Percentiles rank a stretch among this genome's conserved stretches.
phyloP scores from a whole-genome alignment of 805 yeast species.

The Candida corydali region DNA sequence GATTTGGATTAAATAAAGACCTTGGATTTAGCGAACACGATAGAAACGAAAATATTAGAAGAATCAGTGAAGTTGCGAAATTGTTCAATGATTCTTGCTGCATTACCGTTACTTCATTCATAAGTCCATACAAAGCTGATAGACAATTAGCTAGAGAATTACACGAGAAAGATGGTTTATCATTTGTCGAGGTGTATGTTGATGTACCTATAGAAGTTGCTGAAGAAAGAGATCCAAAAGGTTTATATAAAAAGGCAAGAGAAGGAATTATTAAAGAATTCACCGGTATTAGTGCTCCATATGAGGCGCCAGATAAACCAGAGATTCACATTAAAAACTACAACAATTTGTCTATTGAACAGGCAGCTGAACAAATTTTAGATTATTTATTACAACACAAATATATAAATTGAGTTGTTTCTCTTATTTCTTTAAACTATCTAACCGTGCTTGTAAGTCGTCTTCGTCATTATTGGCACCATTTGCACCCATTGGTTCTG shows the following conservation, averaged over 20 bases:
- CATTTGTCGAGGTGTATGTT: constrained; percentile 86
- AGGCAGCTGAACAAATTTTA: constrained; percentile 69
- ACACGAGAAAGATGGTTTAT: constrained; percentile 69
- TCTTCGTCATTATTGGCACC: constrained; percentile 48
- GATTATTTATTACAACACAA: constrained; percentile 59
- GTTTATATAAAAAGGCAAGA: constrained; percentile 93
- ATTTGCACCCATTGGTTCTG: constrained; percentile 44
- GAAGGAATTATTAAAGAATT: constrained; percentile 91
- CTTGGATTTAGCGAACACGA: constrained; percentile 89
- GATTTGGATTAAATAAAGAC: constrained; percentile 94
- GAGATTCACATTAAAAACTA: constrained; percentile 80
- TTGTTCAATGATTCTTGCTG: constrained; percentile 90
- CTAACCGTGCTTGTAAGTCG: constrained; percentile 83
- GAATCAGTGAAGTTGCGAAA: constrained; percentile 92
- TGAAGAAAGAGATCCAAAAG: constrained; percentile 96
- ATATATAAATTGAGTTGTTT: constrained; percentile 19
- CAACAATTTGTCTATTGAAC: constrained; percentile 62
- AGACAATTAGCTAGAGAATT: constrained; percentile 82
- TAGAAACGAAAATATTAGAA: constrained; percentile 90
- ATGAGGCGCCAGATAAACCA: constrained; percentile 84
- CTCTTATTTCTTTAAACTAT: constrained; percentile 63
- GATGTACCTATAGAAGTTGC: constrained; percentile 95
- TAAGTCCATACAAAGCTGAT: constrained; percentile 85
- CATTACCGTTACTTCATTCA: constrained; percentile 85
- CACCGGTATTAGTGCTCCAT: constrained; percentile 94